Evolutionary conservation across 352 stramenopile species (phyloP), one percentile per base, ranked within the genome.

Genomic region (Poterioochromonas sp.): DNA sequence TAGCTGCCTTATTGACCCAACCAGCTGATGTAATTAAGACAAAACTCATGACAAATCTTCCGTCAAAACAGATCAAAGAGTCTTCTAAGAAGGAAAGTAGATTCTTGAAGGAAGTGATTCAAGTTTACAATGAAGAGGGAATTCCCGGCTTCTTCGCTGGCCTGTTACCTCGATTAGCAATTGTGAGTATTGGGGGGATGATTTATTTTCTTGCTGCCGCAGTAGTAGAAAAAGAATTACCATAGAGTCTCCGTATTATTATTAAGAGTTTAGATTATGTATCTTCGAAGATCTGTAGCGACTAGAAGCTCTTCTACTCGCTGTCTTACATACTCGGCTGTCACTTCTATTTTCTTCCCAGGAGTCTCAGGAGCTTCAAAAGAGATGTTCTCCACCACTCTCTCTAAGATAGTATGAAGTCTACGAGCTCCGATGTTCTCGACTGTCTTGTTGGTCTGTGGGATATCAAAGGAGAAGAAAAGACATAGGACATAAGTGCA

Each of bases 351-450:
- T n/a, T 87, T 83, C 37, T 83, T 76, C 18, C 83, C 83, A 49
- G 82, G 69, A 22, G 88, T 87, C 81, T 99, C 94, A 69, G 93
- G 92, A 71, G 94, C 94, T 81, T 98, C 90, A 78, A 98, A 99
- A 84, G 90, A 97, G 80, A 99, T 96, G 71, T 83, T 64, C 82
- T 99, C 95, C 78, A 99, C 94, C 29, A 99, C 94, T 77, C 97
- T 93, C 86, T 99, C 96, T 81, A 99, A 86, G 26, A 94, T 85
- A 41, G 95, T 98, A 86, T 99, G 95, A 82, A 99, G 84, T 79
- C 96, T 90, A 73, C 96, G 87, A 32, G 96, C 95, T 54, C 96
- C 96, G 87, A 99, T 99, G 86, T 99, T 99, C 87, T 86, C 82
- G 0, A 87, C 83, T 3, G 79, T 83, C 68, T 78, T 81, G 71